Conservation (phyloP, 2,329 filamentous ascomycete species). For the Hypocreales sp. region DNA sequence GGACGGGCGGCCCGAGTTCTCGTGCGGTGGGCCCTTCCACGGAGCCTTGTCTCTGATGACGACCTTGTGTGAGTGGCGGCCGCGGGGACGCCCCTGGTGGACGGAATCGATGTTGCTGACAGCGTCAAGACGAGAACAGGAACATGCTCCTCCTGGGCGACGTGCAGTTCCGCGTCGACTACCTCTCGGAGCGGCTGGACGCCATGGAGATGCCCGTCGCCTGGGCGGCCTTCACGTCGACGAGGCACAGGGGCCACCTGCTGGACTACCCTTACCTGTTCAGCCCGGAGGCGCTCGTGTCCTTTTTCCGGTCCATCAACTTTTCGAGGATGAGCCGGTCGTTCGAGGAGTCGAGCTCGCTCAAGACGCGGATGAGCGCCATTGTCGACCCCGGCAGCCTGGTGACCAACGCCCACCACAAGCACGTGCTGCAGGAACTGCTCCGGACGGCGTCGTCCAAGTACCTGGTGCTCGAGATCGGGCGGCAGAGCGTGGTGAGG, state of each 20-base stretch:
- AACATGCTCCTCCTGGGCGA: slow-evolving; percentile 49
- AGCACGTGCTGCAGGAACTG: slow-evolving; percentile 44
- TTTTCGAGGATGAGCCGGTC: slow-evolving; percentile 72
- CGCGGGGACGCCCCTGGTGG: too few relatives aligned
- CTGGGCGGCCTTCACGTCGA: slow-evolving; percentile 48
- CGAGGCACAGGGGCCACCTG: slow-evolving; percentile 53
- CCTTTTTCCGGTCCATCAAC: slow-evolving; percentile 80
- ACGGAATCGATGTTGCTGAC: slow-evolving; percentile 6
- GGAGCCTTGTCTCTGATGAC: slow-evolving; percentile 62
- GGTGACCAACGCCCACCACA: slow-evolving; percentile 40
- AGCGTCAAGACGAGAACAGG: slow-evolving; percentile 39
- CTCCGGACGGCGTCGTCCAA: slow-evolving; percentile 52
- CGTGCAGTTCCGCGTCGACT: slow-evolving; percentile 58
- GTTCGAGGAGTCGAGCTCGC: slow-evolving; percentile 52
- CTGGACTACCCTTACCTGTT: slow-evolving; percentile 75
- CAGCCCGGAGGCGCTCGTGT: slow-evolving; percentile 52
- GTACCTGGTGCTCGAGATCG: slow-evolving; percentile 55
- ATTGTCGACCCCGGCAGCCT: slow-evolving; percentile 38
- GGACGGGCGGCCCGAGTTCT: slow-evolving; percentile 59
- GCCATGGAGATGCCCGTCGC: slow-evolving; percentile 56
- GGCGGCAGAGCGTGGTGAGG: slow-evolving; percentile 49
- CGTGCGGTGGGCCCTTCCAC: slow-evolving; percentile 55
- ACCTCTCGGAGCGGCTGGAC: slow-evolving; percentile 63
- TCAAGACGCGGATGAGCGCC: slow-evolving; percentile 38
- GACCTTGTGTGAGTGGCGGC: slow-evolving; percentile 46